Percentiles rank a stretch among this genome's conserved stretches.
phyloP scores from a whole-genome alignment of 495 filamentous ascomycete species.

The Penicillium soppii region DNA sequence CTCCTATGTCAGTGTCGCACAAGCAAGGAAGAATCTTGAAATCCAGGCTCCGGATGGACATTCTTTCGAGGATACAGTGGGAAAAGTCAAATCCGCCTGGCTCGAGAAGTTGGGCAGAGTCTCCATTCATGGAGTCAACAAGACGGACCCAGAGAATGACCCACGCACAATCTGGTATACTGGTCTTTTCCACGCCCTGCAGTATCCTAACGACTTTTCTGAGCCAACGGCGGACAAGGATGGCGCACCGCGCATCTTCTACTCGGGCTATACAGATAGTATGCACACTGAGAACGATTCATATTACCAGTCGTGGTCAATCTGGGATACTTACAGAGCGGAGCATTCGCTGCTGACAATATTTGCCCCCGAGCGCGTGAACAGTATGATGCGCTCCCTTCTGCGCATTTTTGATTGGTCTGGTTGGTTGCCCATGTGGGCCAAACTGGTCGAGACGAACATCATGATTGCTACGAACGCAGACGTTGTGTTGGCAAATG shows the following conservation, averaged over 20 bases:
- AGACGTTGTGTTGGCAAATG: conserved; percentile 26
- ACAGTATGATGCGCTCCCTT: conserved; percentile 28
- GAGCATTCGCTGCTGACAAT: conserved; percentile 25
- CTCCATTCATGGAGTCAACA: conserved; percentile 20
- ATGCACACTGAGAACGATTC: conserved; percentile 20
- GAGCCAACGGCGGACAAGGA: conserved; percentile 16
- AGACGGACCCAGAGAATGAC: conserved; percentile 20
- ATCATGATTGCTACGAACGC: conserved; percentile 34
- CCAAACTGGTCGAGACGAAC: conserved; percentile 28
- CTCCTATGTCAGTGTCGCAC: conserved; percentile 27
- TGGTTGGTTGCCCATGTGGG: conserved; percentile 30
- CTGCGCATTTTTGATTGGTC: conserved; percentile 29
- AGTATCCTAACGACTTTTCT: conserved; percentile 29
- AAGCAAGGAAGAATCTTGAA: conserved; percentile 24
- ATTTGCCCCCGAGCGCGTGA: conserved; percentile 26
- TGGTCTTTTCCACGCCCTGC: conserved; percentile 23
- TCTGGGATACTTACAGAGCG: conserved; percentile 31
- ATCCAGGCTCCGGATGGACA: conserved; percentile 16
- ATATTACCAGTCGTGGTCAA: conserved; percentile 33
- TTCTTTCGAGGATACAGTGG: conserved; percentile 18
- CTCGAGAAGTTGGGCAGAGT: conserved; percentile 28
- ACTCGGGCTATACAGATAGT: conserved; percentile 29
- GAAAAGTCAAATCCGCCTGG: conserved; percentile 21
- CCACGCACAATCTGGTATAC: conserved; percentile 26
- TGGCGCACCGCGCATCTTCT: conserved; percentile 9